Conservation (phyloP, 164 flowering plant genomes). For the Vitis rupestris region DNA sequence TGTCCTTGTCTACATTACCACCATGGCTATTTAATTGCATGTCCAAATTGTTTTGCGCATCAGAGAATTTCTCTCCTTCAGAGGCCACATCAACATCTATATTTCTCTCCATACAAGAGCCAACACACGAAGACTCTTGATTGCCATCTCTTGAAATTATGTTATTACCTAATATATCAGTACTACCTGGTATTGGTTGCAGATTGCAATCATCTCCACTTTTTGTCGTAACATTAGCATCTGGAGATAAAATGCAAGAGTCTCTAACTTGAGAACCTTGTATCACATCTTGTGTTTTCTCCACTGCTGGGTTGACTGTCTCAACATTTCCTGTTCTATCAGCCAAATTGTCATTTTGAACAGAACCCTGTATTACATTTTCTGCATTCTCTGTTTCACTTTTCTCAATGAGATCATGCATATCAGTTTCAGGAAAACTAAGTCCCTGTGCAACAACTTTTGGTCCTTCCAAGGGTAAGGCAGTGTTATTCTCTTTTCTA, state of each 20-base stretch:
- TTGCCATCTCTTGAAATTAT: no score
- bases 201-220: slow-evolving; percentile 8
- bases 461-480: slow-evolving; percentile 10
- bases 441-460: slow-evolving; percentile 13
- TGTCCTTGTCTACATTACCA: no score
- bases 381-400: slow-evolving; percentile 3
- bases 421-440: slow-evolving; percentile 6
- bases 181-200: slow-evolving; percentile 10
- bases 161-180: no score
- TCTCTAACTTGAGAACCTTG: slow-evolving; percentile 18
- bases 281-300: slow-evolving; percentile 3
- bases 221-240: slow-evolving; percentile 12
- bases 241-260: slow-evolving; percentile 13
- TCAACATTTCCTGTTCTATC: slow-evolving; percentile 17
- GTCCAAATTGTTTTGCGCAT: no score
- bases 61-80: no score
- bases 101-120: no score
- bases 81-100: no score
- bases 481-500: not conserved
- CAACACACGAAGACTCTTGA: no score
- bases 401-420: slow-evolving; percentile 4
- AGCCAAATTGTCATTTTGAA: slow-evolving; percentile 12
- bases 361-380: slow-evolving; percentile 13
- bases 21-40: no score
- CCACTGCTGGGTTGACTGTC: slow-evolving; percentile 3